These are phyloP conservation scores for Geranomyces michiganensis DNA, from an alignment of 192 early-diverging fungal genomes.

Conservation along the genomic window DNA sequence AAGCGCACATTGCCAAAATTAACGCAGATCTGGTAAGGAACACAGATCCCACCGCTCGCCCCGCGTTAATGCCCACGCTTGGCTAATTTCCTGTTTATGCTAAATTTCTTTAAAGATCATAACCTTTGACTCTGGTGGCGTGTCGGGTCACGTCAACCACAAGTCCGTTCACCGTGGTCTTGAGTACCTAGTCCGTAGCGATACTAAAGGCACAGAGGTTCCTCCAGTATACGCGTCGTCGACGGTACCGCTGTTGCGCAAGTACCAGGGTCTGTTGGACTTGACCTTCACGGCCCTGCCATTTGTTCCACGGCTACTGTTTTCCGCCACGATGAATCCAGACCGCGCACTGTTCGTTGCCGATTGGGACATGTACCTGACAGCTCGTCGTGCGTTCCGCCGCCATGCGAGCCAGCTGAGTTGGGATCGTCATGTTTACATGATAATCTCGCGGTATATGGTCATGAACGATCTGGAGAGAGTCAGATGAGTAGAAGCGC, in stretches of 20 bases:
- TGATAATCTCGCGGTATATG: slow-evolving; percentile 90
- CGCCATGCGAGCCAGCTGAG: slow-evolving; percentile 82
- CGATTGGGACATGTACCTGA: slow-evolving; percentile 32
- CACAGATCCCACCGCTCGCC: background rate
- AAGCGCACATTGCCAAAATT: slow-evolving; percentile 29
- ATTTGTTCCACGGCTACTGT: slow-evolving; percentile 7
- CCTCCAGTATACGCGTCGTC: slow-evolving; percentile 49
- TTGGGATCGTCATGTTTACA: slow-evolving; percentile 89
- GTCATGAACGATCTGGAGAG: slow-evolving; percentile 68
- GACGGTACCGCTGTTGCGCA: slow-evolving; percentile 46
- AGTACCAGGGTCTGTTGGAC: slow-evolving; percentile 57
- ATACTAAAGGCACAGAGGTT: slow-evolving; percentile 29
- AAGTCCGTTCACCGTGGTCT: slow-evolving; percentile 76
- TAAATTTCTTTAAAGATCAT: slow-evolving; percentile 54
- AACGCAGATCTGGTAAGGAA: slow-evolving; percentile 25
- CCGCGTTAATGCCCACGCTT: background rate
- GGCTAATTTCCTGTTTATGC: background rate
- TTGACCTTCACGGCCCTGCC: slow-evolving; percentile 24
- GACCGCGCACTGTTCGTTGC: background rate
- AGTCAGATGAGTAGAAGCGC: too few species aligned
- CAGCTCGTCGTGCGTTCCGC: slow-evolving; percentile 26
- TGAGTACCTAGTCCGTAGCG: slow-evolving; percentile 21
- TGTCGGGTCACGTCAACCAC: slow-evolving; percentile 92
- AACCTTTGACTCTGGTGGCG: slow-evolving; percentile 86
- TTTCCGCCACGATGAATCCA: slow-evolving; percentile 19